phyloP scores from a whole-genome alignment of 2,329 filamentous ascomycete genomes.

The Paecilomyces fulvus region DNA sequence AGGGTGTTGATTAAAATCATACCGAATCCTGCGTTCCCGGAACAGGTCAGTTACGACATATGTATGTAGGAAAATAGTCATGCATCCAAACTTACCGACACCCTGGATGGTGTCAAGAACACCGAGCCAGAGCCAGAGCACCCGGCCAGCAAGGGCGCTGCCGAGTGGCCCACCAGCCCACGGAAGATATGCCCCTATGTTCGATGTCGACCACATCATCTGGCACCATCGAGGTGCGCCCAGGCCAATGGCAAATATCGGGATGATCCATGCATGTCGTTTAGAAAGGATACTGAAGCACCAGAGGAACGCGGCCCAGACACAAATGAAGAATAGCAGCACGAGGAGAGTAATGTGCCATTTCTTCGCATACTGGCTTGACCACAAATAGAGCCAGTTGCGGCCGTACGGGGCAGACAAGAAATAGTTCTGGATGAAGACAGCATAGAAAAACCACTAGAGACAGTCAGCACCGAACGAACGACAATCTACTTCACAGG shows the following conservation, averaged over 20 bases:
- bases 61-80: neutral
- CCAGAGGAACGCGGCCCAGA: conserved; percentile 45
- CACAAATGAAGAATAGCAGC: conserved; percentile 34
- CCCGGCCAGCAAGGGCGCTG: conserved; percentile 44
- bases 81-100: conserved; percentile 34
- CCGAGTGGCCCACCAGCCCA: conserved; percentile 46
- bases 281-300: conserved; percentile 44
- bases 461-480: conserved; percentile 1
- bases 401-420: conserved; percentile 51
- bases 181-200: conserved; percentile 49
- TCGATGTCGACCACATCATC: conserved; percentile 52
- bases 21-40: conserved; percentile 34
- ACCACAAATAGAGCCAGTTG: conserved; percentile 52
- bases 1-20: conserved; percentile 55
- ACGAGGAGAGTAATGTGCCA: conserved; percentile 47
- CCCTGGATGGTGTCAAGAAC: conserved; percentile 53
- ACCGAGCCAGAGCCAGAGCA: conserved; percentile 55
- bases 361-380: conserved; percentile 36
- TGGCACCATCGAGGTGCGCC: conserved; percentile 54
- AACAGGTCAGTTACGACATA: neutral
- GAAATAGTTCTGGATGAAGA: conserved; percentile 53
- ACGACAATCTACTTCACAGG: neutral
- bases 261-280: conserved; percentile 53
- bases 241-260: conserved; percentile 54
- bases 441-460: conserved; percentile 50